These are phyloP conservation scores for Coemansia sp. DNA, from an alignment of 192 early-diverging fungal genomes.

Conservation along the genomic window DNA sequence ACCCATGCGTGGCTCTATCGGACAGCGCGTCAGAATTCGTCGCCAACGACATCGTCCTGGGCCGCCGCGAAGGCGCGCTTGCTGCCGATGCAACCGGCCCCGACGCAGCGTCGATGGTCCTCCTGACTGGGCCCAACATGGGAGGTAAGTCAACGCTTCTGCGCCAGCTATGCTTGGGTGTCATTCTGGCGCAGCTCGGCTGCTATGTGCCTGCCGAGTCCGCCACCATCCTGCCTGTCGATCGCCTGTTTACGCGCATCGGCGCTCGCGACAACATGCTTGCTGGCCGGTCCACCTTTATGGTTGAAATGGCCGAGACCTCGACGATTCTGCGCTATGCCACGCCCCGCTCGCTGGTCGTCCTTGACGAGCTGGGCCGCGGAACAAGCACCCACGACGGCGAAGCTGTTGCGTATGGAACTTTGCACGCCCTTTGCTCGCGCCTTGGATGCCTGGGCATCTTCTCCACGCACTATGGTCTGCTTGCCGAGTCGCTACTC, in stretches of 20 bases:
- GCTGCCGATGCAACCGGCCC: slow-evolving; percentile 33
- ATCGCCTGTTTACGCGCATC: slow-evolving; percentile 95
- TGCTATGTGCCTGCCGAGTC: slow-evolving; percentile 86
- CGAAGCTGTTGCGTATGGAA: slow-evolving; percentile 91
- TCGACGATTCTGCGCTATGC: slow-evolving; percentile 89
- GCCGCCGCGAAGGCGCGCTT: slow-evolving; percentile 24
- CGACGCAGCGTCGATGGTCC: slow-evolving; percentile 63
- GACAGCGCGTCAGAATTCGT: slow-evolving; percentile 70
- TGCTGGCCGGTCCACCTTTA: slow-evolving; percentile 94
- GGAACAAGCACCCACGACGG: slow-evolving; percentile 98
- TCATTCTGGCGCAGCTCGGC: slow-evolving; percentile 95
- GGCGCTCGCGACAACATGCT: slow-evolving; percentile 97
- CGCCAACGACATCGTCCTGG: slow-evolving; percentile 90
- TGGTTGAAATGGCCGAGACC: slow-evolving; percentile 94
- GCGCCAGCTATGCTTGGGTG: slow-evolving; percentile 90
- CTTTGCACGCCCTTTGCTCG: slow-evolving; percentile 79
- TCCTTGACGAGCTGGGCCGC: slow-evolving; percentile 96
- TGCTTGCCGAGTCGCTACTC: slow-evolving; percentile 82
- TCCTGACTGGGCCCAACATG: slow-evolving; percentile 99
- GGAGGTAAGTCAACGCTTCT: slow-evolving; percentile 97
- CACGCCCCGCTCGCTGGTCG: slow-evolving; percentile 84
- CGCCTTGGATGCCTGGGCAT: slow-evolving; percentile 84
- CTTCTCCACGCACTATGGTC: slow-evolving; percentile 96
- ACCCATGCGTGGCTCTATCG: slow-evolving; percentile 76
- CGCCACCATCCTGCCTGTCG: slow-evolving; percentile 76